Evolutionary conservation across 2,329 filamentous ascomycete species (phyloP).

Genomic region (Calonectria pseudoturangicola): DNA sequence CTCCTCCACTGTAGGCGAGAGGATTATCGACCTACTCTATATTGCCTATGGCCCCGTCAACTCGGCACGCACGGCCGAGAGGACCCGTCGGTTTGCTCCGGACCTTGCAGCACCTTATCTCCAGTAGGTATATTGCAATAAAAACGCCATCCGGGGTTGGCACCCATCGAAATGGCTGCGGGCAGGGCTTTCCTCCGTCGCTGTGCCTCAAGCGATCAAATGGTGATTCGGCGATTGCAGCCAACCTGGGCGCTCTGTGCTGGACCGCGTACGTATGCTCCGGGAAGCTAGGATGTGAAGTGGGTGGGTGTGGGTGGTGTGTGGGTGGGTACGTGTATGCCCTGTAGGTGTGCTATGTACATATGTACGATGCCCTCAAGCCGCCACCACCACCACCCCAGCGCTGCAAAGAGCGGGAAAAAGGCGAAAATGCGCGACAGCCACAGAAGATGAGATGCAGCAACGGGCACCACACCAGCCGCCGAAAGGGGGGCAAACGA

Average conservation of each 20-base stretch:
- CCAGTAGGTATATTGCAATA: not conserved
- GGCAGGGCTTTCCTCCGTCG: not conserved
- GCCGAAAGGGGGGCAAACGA: not conserved
- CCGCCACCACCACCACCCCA: not conserved
- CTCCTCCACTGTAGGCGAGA: too few species aligned
- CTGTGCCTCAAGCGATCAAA: conserved; percentile 17
- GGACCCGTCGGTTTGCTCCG: not conserved
- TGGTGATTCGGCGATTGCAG: conserved; percentile 6
- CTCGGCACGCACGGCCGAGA: not conserved
- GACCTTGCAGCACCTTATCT: not conserved
- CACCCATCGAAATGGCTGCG: not conserved
- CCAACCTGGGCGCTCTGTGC: conserved; percentile 8
- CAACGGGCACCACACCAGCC: not conserved
- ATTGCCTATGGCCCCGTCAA: not conserved
- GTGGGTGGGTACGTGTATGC: too few species aligned
- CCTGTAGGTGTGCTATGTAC: too few species aligned
- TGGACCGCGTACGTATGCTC: not conserved
- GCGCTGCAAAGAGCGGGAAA: not conserved
- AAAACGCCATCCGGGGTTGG: not conserved
- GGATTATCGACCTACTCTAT: too few species aligned
- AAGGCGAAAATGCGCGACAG: not conserved
- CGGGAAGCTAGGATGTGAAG: not conserved
- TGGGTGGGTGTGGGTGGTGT: not conserved
- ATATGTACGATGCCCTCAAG: too few species aligned
- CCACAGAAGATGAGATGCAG: not conserved